Evolutionary conservation across 305 asterid genomes (phyloP).

Genomic region (Fraxinus xanthoxyloides): DNA sequence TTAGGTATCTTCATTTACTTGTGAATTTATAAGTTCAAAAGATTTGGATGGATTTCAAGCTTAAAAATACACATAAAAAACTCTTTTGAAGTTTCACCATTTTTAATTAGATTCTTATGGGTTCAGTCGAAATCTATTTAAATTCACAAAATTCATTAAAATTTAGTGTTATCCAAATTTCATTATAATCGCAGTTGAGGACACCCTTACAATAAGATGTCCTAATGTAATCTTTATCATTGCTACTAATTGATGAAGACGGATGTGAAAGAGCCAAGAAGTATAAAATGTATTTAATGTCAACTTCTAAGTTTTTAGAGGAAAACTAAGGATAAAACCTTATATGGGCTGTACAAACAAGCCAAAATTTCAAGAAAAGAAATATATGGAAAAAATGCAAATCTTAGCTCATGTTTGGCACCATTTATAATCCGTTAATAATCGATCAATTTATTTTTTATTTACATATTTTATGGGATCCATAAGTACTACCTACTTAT

Average conservation of each 20-base stretch:
- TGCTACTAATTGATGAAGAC: neutral
- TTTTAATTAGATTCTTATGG: too few species aligned
- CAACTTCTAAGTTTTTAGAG: neutral
- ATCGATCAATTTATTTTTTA: neutral
- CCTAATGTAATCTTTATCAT: neutral
- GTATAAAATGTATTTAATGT: neutral
- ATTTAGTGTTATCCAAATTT: too few species aligned
- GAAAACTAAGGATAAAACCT: neutral
- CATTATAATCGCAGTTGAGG: too few species aligned
- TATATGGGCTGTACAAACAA: neutral
- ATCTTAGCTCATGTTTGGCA: neutral
- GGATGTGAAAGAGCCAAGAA: neutral
- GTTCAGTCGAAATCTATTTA: too few species aligned
- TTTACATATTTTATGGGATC: too few species aligned
- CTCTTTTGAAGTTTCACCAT: too few species aligned
- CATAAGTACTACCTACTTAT: too few species aligned
- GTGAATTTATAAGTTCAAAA: too few species aligned
- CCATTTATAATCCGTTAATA: neutral
- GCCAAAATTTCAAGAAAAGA: neutral
- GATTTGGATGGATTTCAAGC: too few species aligned
- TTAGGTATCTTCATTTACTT: too few species aligned
- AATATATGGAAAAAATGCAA: neutral
- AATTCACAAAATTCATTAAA: too few species aligned
- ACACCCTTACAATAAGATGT: neutral
- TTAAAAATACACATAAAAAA: too few species aligned